phyloP scores from a whole-genome alignment of 176 grass and related monocot genomes.

The Triticum monococcum region DNA sequence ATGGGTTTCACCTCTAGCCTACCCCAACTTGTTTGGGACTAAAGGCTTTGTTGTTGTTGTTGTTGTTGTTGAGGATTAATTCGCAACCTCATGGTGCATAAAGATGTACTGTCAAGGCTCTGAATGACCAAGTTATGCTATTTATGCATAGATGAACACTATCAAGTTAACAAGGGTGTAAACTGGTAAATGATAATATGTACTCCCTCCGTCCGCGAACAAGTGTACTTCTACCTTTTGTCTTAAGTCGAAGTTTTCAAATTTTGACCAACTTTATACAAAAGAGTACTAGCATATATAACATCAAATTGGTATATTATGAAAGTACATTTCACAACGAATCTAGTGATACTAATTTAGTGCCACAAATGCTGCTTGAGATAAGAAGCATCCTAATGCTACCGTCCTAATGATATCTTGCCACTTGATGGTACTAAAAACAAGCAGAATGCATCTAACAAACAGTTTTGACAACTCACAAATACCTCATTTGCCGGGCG shows the following conservation, averaged over 20 bases:
- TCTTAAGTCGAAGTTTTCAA: no score
- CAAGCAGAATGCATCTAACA: slow-evolving; percentile 15
- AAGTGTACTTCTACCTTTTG: no score
- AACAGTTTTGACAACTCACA: slow-evolving; percentile 12
- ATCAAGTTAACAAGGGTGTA: background rate
- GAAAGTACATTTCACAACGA: no score
- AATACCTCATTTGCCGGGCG: slow-evolving; percentile 74
- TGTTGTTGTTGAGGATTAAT: background rate
- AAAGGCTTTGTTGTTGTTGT: no score
- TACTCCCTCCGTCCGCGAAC: no score
- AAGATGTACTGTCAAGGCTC: background rate
- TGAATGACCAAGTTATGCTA: background rate
- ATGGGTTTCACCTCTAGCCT: no score
- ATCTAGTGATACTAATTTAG: no score
- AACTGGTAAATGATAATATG: background rate
- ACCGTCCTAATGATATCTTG: background rate
- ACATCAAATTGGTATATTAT: no score
- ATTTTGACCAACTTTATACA: no score
- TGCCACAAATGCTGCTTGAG: background rate
- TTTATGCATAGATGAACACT: background rate
- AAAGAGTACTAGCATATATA: no score
- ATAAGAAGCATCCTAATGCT: slow-evolving; percentile 17
- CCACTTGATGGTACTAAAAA: slow-evolving; percentile 3
- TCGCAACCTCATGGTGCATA: background rate
- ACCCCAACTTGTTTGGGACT: no score